phyloP scores from a whole-genome alignment of 2,329 filamentous ascomycete species.

The Nigrospora oryzae region DNA sequence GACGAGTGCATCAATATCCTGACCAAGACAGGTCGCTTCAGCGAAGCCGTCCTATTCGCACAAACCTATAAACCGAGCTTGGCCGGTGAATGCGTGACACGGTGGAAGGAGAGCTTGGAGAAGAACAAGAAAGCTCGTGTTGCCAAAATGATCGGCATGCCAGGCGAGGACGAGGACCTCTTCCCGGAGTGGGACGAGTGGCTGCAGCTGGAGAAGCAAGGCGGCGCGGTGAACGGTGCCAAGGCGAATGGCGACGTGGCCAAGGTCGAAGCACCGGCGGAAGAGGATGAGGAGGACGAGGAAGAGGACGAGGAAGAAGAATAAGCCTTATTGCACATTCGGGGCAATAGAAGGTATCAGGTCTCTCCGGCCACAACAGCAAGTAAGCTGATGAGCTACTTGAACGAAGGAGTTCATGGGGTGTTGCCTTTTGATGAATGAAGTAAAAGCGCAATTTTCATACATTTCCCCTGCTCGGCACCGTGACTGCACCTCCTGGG shows the following conservation, averaged over 20 bases:
- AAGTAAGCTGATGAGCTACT: background rate
- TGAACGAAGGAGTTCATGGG: background rate
- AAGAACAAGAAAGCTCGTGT: slow-evolving; percentile 80
- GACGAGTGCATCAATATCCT: slow-evolving; percentile 75
- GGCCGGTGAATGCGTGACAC: slow-evolving; percentile 55
- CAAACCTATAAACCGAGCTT: slow-evolving; percentile 91
- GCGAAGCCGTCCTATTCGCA: slow-evolving; percentile 84
- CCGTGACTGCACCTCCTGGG: too few species aligned
- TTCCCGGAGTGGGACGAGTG: slow-evolving; percentile 97
- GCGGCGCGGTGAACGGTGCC: slow-evolving; percentile 31
- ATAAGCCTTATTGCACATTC: background rate
- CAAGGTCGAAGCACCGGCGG: slow-evolving; percentile 11
- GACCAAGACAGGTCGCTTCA: slow-evolving; percentile 65
- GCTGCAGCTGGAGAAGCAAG: slow-evolving; percentile 69
- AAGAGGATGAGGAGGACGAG: slow-evolving; percentile 12
- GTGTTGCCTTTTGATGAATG: background rate
- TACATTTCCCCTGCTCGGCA: background rate
- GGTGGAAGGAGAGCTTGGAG: slow-evolving; percentile 81
- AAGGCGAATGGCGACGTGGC: slow-evolving; percentile 7
- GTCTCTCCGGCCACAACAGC: background rate
- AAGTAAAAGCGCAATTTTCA: background rate
- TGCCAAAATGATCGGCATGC: slow-evolving; percentile 72
- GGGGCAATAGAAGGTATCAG: too few species aligned
- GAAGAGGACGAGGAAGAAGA: slow-evolving; percentile 13
- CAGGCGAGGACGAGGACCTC: slow-evolving; percentile 74